Base-by-base conservation (phyloP, 768 basidiomycete genomes). In the Tephrocybe sp. region DNA sequence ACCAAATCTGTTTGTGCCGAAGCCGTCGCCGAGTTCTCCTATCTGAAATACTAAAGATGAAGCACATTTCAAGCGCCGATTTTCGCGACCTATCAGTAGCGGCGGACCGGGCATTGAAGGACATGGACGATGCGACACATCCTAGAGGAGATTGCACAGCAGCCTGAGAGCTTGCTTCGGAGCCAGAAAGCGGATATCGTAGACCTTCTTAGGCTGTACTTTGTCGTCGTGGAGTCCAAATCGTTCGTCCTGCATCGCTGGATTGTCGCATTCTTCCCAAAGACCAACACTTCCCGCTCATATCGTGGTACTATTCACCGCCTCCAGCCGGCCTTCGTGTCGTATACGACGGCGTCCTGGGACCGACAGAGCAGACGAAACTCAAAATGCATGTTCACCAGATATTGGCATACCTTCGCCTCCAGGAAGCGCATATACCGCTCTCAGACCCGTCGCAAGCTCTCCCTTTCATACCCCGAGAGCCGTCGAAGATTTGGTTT, bases 91-190 rank as follows among this genome's bases (percentile, higher is more conserved):
- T 34, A n/a, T 41, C 40, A 36, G 5, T 1, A 1, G 24, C 6
- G 7, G 40, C 32, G 32, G 48, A 50, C n/a, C 28, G 34, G 40
- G 40, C 48, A 2, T 26, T 50, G 21, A 43, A n/a, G 23, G 32
- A 41, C 20, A 33, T 50, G 12, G 49, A 50, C 21, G 49, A 50
- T 42, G 40, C 40, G 32, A 30, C 32, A 36, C 1, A 26, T 34
- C 6, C 49, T 50, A 15, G n/a, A 43, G 3, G n/a, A 28, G 20
- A 8, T 43, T 15, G n/a, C 43, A 11, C 40, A 36, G 11, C 14
- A 42, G 2, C 23, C 8, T 11, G n/a, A 34, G 7, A 25, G 7
- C 4, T 50, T 20, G 25, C n/a, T 32, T 0, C 28, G 1, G 25
- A 25, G 1, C 18, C 48, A 49, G 3, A 41, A n/a, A 43, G 10